Evolutionary conservation across 2,329 filamentous ascomycete genomes (phyloP).

Genomic region (Neonectria coccinea): DNA sequence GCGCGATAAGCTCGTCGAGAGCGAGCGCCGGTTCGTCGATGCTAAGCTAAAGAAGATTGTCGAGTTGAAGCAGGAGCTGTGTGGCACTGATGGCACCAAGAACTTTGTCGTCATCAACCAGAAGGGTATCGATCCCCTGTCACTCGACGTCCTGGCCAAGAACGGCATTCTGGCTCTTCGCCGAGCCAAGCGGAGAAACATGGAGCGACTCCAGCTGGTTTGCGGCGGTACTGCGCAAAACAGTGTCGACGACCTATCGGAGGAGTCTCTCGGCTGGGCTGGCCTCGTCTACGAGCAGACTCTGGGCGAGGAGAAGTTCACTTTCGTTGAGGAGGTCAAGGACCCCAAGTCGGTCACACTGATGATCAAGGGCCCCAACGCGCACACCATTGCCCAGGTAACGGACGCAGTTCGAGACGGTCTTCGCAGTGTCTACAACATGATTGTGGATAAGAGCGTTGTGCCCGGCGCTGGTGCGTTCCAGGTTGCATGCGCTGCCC

Average conservation of each 20-base stretch:
- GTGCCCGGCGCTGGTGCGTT: slow-evolving; percentile 95
- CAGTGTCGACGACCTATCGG: slow-evolving; percentile 91
- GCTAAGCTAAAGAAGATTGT: slow-evolving; percentile 98
- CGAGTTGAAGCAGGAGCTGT: slow-evolving; percentile 97
- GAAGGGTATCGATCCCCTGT: slow-evolving; percentile 98
- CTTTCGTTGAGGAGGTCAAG: slow-evolving; percentile 98
- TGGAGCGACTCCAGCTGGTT: slow-evolving; percentile 96
- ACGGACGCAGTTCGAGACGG: slow-evolving; percentile 97
- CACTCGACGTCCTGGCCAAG: slow-evolving; percentile 95
- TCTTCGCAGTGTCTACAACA: slow-evolving; percentile 97
- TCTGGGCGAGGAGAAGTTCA: slow-evolving; percentile 98
- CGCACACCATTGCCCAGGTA: slow-evolving; percentile 96
- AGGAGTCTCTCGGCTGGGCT: slow-evolving; percentile 93
- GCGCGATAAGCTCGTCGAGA: slow-evolving; percentile 97
- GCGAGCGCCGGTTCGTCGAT: slow-evolving; percentile 94
- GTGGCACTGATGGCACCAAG: slow-evolving; percentile 92
- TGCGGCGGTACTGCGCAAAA: slow-evolving; percentile 94
- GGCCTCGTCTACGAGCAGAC: slow-evolving; percentile 97
- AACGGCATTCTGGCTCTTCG: slow-evolving; percentile 96
- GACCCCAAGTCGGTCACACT: slow-evolving; percentile 98
- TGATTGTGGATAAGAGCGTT: slow-evolving; percentile 97
- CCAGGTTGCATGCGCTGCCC: slow-evolving; percentile 91
- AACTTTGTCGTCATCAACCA: slow-evolving; percentile 99
- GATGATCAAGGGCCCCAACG: slow-evolving; percentile 97
- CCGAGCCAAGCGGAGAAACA: slow-evolving; percentile 96